These are phyloP conservation scores for Acanthamoeba royreba DNA, from an alignment of 208 protist species.

Conservation along the genomic window DNA sequence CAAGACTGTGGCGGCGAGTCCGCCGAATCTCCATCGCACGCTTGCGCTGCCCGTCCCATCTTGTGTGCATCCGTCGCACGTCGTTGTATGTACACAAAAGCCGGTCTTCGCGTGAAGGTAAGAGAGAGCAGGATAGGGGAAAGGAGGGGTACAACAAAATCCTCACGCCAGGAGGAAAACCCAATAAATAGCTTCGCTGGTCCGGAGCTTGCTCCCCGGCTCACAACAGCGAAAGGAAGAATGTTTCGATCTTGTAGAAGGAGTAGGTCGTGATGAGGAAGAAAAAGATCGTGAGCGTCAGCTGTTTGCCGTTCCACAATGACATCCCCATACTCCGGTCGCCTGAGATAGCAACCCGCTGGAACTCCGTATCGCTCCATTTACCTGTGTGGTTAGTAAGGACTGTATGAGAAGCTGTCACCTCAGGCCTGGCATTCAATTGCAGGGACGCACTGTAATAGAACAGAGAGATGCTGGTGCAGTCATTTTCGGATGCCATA, in stretches of 20 bases:
- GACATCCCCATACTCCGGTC: background rate
- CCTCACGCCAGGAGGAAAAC: too few species aligned
- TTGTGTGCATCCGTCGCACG: too few species aligned
- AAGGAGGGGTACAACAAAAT: too few species aligned
- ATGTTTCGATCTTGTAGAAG: background rate
- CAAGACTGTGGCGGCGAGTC: too few species aligned
- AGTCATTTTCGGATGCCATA: background rate
- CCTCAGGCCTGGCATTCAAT: too few species aligned
- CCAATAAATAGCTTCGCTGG: background rate
- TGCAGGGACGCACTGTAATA: background rate
- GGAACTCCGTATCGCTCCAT: background rate
- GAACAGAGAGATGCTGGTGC: background rate
- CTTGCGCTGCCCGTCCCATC: too few species aligned
- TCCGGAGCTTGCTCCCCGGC: background rate
- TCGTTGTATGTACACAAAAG: too few species aligned
- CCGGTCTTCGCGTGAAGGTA: too few species aligned
- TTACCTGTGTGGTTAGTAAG: too few species aligned
- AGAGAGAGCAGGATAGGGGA: too few species aligned
- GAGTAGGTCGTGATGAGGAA: background rate
- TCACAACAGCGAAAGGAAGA: background rate
- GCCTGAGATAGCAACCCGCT: background rate
- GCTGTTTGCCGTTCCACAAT: background rate
- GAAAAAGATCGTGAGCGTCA: background rate
- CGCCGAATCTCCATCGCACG: too few species aligned
- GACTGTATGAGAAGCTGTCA: too few species aligned